Evolutionary conservation across 768 basidiomycete genomes (phyloP).

Genomic region (Lyophyllum atratum): DNA sequence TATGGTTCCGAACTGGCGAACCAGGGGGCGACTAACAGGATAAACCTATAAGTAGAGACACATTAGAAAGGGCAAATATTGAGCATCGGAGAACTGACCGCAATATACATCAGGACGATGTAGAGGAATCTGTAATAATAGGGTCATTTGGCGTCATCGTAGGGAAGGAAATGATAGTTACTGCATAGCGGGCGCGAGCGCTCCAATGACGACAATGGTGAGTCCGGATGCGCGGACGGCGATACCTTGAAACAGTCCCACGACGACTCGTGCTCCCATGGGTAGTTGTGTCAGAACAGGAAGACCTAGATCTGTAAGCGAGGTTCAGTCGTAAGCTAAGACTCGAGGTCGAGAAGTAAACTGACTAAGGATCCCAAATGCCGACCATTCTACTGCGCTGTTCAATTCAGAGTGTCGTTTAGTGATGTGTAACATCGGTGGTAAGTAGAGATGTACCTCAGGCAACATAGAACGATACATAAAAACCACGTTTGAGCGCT

Average conservation of each 20-base stretch:
- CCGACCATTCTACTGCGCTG: conserved; percentile 66
- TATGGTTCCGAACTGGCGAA: not conserved
- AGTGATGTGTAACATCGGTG: not conserved
- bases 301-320: conserved; percentile 39
- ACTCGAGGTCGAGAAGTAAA: not conserved
- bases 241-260: conserved; percentile 56
- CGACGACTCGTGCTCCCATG: conserved; percentile 37
- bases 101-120: conserved; percentile 79
- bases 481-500: conserved; percentile 80
- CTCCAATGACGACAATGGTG: conserved; percentile 44
- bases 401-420: not conserved
- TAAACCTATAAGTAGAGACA: conserved; percentile 38
- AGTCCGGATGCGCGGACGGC: conserved; percentile 57
- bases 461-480: conserved; percentile 48
- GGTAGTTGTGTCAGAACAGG: conserved; percentile 39
- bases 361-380: conserved; percentile 65
- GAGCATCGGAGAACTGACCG: conserved; percentile 34
- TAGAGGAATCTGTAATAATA: conserved; percentile 55
- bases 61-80: not conserved
- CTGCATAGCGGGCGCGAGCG: conserved; percentile 72
- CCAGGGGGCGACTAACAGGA: conserved; percentile 32
- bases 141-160: not conserved
- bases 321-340: not conserved
- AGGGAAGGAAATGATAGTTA: conserved; percentile 29
- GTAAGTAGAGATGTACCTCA: conserved; percentile 46